Conservation (phyloP, 495 filamentous ascomycete species). For the Penicillium parvum region DNA sequence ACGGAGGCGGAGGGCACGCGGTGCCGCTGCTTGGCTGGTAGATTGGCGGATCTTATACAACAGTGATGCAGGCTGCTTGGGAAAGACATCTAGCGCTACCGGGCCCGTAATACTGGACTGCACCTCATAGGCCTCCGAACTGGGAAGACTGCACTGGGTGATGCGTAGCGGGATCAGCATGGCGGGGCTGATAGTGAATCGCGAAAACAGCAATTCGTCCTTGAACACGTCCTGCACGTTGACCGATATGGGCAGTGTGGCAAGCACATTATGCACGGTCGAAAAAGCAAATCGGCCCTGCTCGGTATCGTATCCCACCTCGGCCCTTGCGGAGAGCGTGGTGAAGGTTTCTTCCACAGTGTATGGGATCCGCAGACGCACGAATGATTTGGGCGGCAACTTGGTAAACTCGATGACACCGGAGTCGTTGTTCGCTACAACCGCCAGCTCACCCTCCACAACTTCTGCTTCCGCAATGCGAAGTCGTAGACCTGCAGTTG, state of each 20-base stretch:
- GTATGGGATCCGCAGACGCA: slow-evolving; percentile 70
- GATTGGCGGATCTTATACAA: slow-evolving; percentile 64
- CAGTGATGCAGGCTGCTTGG: slow-evolving; percentile 76
- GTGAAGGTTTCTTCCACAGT: slow-evolving; percentile 74
- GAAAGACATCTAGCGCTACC: slow-evolving; percentile 63
- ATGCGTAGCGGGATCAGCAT: slow-evolving; percentile 69
- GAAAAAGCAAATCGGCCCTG: slow-evolving; percentile 66
- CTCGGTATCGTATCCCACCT: slow-evolving; percentile 73
- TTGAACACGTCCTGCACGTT: slow-evolving; percentile 98
- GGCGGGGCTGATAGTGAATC: slow-evolving; percentile 82
- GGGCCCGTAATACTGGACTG: slow-evolving; percentile 51
- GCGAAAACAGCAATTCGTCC: slow-evolving; percentile 72
- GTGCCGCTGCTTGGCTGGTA: slow-evolving; percentile 33
- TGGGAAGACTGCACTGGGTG: slow-evolving; percentile 62
- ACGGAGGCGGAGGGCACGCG: slow-evolving; percentile 57
- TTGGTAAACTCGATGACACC: slow-evolving; percentile 63
- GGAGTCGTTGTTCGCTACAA: slow-evolving; percentile 55
- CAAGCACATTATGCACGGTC: slow-evolving; percentile 56
- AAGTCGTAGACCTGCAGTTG: slow-evolving; percentile 82
- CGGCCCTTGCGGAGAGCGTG: slow-evolving; percentile 68
- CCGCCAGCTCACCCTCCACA: slow-evolving; percentile 48
- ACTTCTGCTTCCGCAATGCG: slow-evolving; percentile 66
- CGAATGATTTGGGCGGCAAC: slow-evolving; percentile 45
- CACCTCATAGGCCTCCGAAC: slow-evolving; percentile 65
- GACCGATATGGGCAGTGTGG: slow-evolving; percentile 80